These are phyloP conservation scores for Globisporangium radiosum DNA, from an alignment of 352 stramenopile species.

Conservation along the genomic window DNA sequence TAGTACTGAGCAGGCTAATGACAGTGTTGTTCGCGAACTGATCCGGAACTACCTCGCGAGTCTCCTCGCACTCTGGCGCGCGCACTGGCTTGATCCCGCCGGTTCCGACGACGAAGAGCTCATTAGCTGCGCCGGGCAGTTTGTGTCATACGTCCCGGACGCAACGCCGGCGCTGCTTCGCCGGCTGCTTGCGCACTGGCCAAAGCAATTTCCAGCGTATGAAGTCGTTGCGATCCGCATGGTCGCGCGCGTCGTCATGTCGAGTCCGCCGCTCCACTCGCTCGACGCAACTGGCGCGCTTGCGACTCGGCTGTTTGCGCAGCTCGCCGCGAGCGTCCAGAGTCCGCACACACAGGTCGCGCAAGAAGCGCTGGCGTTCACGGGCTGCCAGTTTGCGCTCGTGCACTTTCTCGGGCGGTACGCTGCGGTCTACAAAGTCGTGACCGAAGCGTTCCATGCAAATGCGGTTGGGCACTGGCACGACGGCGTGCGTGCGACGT, in stretches of 20 bases:
- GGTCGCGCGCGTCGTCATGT: conserved; percentile 81
- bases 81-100: conserved; percentile 67
- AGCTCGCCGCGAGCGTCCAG: conserved; percentile 46
- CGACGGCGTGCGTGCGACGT: conserved; percentile 54
- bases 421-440: conserved; percentile 48
- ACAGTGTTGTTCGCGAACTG: conserved; percentile 38
- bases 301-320: conserved; percentile 48
- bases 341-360: conserved; percentile 65
- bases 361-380: conserved; percentile 79
- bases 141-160: conserved; percentile 76
- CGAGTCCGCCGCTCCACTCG: conserved; percentile 51
- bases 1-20: conserved; percentile 9
- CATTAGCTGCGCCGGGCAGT: conserved; percentile 74
- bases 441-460: conserved; percentile 58
- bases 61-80: conserved; percentile 58
- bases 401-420: conserved; percentile 68
- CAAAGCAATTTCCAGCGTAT: conserved; percentile 52
- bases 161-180: conserved; percentile 42
- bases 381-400: conserved; percentile 73
- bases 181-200: conserved; percentile 57
- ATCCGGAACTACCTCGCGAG: conserved; percentile 66
- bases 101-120: conserved; percentile 82
- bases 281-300: conserved; percentile 27
- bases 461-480: conserved; percentile 72
- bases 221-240: conserved; percentile 77